Conservation (phyloP, 1,284 basidiomycete species). For the Cutaneotrichosporon daszewskae region DNA sequence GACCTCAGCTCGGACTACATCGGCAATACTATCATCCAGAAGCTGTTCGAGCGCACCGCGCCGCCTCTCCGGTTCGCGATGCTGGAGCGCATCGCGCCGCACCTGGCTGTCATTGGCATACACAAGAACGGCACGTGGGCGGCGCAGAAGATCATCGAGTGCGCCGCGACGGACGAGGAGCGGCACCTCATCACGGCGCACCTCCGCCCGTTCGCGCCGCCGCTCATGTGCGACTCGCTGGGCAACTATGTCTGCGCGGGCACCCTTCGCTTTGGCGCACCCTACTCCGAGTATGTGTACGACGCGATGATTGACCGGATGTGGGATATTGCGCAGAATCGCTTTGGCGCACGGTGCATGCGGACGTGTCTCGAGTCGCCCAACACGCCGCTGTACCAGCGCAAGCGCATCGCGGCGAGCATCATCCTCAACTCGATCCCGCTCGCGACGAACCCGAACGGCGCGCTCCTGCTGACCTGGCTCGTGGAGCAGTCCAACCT, state of each 20-base stretch:
- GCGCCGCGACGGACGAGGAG: slow-evolving; percentile 83
- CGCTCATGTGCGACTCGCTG: slow-evolving; percentile 89
- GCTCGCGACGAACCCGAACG: slow-evolving; percentile 94
- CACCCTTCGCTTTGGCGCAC: slow-evolving; percentile 83
- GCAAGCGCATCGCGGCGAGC: slow-evolving; percentile 89
- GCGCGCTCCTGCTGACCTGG: slow-evolving; percentile 92
- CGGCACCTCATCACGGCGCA: slow-evolving; percentile 76
- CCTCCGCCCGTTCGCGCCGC: slow-evolving; percentile 83
- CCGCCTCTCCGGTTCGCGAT: slow-evolving; percentile 71
- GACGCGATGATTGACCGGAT: slow-evolving; percentile 97
- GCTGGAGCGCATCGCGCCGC: slow-evolving; percentile 88
- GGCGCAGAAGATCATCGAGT: slow-evolving; percentile 98
- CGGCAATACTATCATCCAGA: slow-evolving; percentile 96
- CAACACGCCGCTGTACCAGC: slow-evolving; percentile 75
- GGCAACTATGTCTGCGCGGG: slow-evolving; percentile 91
- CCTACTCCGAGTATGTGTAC: slow-evolving; percentile 90
- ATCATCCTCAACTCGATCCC: slow-evolving; percentile 97
- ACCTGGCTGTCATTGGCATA: slow-evolving; percentile 94
- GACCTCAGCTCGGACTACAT: slow-evolving; percentile 69
- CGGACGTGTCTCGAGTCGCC: slow-evolving; percentile 90
- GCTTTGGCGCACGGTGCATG: slow-evolving; percentile 97
- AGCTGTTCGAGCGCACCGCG: slow-evolving; percentile 88
- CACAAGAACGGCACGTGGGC: slow-evolving; percentile 99
- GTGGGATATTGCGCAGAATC: slow-evolving; percentile 89
- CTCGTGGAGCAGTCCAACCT: slow-evolving; percentile 89